Evolutionary conservation across 2,329 filamentous ascomycete genomes (phyloP), one percentile per base, ranked within the genome.

Genomic region (Phialophora verrucosa): DNA sequence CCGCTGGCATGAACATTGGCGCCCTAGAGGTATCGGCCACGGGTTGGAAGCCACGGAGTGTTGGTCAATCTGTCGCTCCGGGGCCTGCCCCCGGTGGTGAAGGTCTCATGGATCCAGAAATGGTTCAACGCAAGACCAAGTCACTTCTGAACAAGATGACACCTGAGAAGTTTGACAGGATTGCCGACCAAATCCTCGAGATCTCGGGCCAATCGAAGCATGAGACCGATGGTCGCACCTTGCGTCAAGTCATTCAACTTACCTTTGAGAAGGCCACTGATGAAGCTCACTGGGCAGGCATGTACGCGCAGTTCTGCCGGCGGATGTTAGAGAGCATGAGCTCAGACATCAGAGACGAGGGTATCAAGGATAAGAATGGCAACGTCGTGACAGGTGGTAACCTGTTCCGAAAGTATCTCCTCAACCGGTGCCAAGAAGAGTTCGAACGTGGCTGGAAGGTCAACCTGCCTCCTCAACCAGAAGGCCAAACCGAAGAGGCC

Each of bases 61-160:
- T 96, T 59, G 84, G 81, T 60, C 76, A 78, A 32, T 68, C 77
- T 59, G 69, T 79, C 51, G 77, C 79, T 64, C 75, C 80, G 67
- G 79, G 83, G 63, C 79, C 82, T 70, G 77, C 82, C 66, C 78
- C 81, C 72, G 82, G 82, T 69, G 81, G 81, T 63, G 82, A 83
- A 8, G 82, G 83, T 59, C 85, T 91, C 74, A 87, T 98, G 82
- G 88, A 96, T 71, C 94, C 95, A 27, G 92, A 94, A 74, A 88
- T 95, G 84, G 95, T 99, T 65, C 95, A 99, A 83, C 90, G 94
- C 73, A 99, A 99, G 89, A 95, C 99, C 78, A 99, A 99, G 89
- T 91, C 93, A 70, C 91, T 91, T 68, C 84, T 99, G 75, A 99
- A 99, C 88, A 99, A 99, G 90, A 98, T 99, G 95, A 98, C 95